Evolutionary conservation across 345 rosid species (phyloP), one percentile per base, ranked within the genome.

Genomic region (Populus deltoides): DNA sequence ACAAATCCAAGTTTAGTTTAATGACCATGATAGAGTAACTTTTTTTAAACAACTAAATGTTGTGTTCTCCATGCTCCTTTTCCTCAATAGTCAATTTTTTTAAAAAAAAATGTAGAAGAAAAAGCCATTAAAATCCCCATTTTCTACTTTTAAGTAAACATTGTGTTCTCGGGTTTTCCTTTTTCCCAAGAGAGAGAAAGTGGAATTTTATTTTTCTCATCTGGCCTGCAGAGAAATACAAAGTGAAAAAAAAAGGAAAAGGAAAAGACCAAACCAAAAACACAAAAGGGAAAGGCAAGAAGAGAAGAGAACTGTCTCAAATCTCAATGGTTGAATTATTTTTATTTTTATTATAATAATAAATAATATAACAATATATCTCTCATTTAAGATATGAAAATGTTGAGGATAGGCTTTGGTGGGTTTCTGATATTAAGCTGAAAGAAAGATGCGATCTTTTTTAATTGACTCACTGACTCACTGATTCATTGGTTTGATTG

Each of bases 71-170:
- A 35, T 61, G 22, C 36, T 66, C 70, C 74, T 76, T 57, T 71
- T 59, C 59, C 67, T 80, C 78, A 80, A 83, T 87, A 86, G 81
- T 80, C 72, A 76, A 78, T 79, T 77, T 79, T 77, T 71, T 66
- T 27, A 57, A 39, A 71, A 33, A 76, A 49, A 41, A 39, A 41
- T 3, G 17, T 0, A 25, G 25, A 18, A 51, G 10, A 59, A 59
- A 73, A 70, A 47, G 5, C 61, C 13, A 15, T 57, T n/a, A 16
- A 57, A 57, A n/a, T 57, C 13, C 70, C 51, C 8, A 18, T 20
- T 20, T 51, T 51, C 1, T 6, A 7, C 22, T 53, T 20, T 47
- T 47, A 0, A 4, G 18, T 8, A 2, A 2, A 20, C 0, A 2
- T 20, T 7, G 20, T 55, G 51, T 13, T 45, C 9, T 45, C 5